Base-by-base conservation (phyloP, 495 filamentous ascomycete species). In the Aspergillus carlsbadensis region DNA sequence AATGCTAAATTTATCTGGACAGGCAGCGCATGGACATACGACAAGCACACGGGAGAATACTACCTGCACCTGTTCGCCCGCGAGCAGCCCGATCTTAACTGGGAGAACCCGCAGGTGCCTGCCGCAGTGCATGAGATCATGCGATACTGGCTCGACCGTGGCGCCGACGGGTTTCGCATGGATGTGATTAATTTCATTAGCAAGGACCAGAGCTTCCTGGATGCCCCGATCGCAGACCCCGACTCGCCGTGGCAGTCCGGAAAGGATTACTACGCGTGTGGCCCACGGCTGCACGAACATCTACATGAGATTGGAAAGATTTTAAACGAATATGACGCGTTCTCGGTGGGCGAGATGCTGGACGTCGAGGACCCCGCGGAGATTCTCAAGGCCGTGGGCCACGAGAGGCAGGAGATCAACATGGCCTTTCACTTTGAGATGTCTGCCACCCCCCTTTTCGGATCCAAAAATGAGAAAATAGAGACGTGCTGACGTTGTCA, bases 291-390 rank as follows among this genome's bases (percentile, higher is more conserved):
- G 2, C 41, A 44, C 41, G 41, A 44, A 13, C 26, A 24, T 18
- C 5, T 44, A 13, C 41, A 26, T 3, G 41, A 18, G 3, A 44
- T 44, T 5, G 18, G 21, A 2, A 13, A 24, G 18, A 26, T 24
- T 6, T 10, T 26, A 2, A 22, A 24, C 2, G 41, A 44, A 13
- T 26, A 22, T 26, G 41, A 44, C 18, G 41, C 21, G 2, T 78
- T 90, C 59, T 85, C 82, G 0, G 86, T 91, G 0, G 87, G 87
- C 10, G 87, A 91, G 68, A 80, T 88, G 63, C 85, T 85, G 0
- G 81, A 82, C 63, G 81, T 82, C 14, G 65, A 57, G n/a, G 78
- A 81, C 1, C 74, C 84, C 53, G 68, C 76, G 31, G 78, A 87
- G 58, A 80, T 88, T 1, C 70, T 88, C 29, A 71, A 75, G 13